Evolutionary conservation across 352 stramenopile genomes (phyloP).

Genomic region (Globisporangium echinulatum): DNA sequence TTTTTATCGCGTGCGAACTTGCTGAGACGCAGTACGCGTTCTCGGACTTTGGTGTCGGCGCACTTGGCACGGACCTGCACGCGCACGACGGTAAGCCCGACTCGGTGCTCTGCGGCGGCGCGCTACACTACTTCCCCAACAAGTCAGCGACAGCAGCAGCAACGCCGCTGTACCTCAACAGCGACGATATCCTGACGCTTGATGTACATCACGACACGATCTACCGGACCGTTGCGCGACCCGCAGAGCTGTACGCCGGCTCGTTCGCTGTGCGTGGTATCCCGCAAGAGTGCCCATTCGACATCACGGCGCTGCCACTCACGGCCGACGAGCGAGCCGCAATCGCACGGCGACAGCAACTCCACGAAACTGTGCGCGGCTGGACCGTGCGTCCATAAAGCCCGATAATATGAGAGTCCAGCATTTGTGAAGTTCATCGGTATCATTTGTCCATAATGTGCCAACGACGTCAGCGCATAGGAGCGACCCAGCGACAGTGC

Average conservation of each 20-base stretch:
- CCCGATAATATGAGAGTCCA: too few species aligned
- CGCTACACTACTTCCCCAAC: constrained; percentile 53
- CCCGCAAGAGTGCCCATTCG: constrained; percentile 48
- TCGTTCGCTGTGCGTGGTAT: constrained; percentile 34
- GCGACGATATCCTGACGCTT: constrained; percentile 51
- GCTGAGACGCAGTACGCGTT: constrained; percentile 65
- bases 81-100: constrained; percentile 21
- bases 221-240: constrained; percentile 39
- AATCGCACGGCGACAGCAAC: constrained; percentile 38
- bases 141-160: constrained; percentile 3
- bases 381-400: constrained; percentile 15
- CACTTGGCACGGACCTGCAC: constrained; percentile 34
- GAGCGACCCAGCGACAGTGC: too few species aligned
- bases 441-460: too few species aligned
- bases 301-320: constrained; percentile 37
- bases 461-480: too few species aligned
- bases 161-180: constrained; percentile 52
- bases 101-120: constrained; percentile 43
- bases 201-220: constrained; percentile 32
- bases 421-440: too few species aligned
- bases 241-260: constrained; percentile 44
- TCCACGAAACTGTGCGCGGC: constrained; percentile 28
- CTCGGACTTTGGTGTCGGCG: constrained; percentile 55
- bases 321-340: constrained; percentile 25
- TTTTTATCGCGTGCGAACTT: constrained; percentile 62